These are phyloP conservation scores for Trichoderma virens DNA, from an alignment of 495 filamentous ascomycete species.

Conservation along the genomic window DNA sequence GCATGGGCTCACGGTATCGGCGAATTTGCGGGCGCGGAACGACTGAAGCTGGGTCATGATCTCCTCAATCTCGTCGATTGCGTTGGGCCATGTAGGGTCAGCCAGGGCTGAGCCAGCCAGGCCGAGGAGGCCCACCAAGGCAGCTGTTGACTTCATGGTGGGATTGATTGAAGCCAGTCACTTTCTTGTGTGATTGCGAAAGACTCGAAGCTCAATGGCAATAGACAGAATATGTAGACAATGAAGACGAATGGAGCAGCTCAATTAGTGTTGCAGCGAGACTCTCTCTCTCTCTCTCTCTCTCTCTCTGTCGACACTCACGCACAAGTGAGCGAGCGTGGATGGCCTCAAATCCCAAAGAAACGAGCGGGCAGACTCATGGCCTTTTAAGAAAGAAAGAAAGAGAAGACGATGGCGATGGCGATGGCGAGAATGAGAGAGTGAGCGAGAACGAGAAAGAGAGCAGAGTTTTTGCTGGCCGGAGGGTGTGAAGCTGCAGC, in stretches of 20 bases:
- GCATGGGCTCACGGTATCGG: slow-evolving; percentile 50
- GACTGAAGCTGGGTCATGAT: slow-evolving; percentile 52
- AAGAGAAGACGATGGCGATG: no score
- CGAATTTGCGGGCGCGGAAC: slow-evolving; percentile 45
- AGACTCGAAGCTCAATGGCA: not conserved
- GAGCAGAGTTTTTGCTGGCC: not conserved
- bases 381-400: not conserved
- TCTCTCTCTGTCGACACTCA: not conserved
- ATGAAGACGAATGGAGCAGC: not conserved
- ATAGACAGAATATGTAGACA: not conserved
- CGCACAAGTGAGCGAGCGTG: not conserved
- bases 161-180: not conserved
- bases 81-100: slow-evolving; percentile 52
- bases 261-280: not conserved
- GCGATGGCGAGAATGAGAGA: not conserved
- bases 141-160: slow-evolving; percentile 20
- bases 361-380: not conserved
- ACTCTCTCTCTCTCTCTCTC: no score
- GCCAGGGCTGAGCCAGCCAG: slow-evolving; percentile 26
- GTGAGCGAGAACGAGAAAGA: not conserved
- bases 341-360: not conserved
- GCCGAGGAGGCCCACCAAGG: slow-evolving; percentile 25
- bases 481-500: not conserved
- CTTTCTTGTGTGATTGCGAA: not conserved
- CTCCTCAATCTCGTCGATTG: slow-evolving; percentile 55